phyloP scores from a whole-genome alignment of 768 basidiomycete species.

The Dioszegia crocea region DNA sequence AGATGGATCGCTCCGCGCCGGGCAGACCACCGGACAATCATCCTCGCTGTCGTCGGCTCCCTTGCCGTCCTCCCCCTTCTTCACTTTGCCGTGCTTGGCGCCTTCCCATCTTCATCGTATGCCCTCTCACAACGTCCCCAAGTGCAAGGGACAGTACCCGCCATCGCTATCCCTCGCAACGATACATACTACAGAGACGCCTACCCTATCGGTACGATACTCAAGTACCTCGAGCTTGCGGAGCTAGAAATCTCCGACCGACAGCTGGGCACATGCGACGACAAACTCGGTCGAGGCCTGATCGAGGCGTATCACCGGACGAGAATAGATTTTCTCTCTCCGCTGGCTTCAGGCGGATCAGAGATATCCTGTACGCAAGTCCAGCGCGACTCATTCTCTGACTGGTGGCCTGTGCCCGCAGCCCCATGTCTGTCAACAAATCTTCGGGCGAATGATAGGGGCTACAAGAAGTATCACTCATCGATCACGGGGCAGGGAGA shows the following conservation, averaged over 20 bases:
- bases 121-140: not conserved
- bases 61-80: constrained; percentile 11
- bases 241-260: constrained; percentile 25
- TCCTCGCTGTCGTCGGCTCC: not conserved
- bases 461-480: constrained; percentile 9
- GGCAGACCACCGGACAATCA: not conserved
- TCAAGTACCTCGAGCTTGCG: constrained; percentile 29
- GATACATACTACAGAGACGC: constrained; percentile 22
- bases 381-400: constrained; percentile 20
- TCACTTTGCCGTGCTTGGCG: constrained; percentile 24
- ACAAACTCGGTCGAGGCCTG: constrained; percentile 24
- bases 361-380: constrained; percentile 32
- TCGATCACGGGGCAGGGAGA: constrained; percentile 23
- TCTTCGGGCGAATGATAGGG: constrained; percentile 17
- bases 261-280: constrained; percentile 31
- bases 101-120: constrained; percentile 14
- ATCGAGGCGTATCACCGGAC: constrained; percentile 32
- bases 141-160: not conserved
- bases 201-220: constrained; percentile 24
- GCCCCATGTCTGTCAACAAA: constrained; percentile 36
- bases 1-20: not conserved
- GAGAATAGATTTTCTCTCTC: constrained; percentile 20
- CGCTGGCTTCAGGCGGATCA: not conserved
- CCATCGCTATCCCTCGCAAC: not conserved
- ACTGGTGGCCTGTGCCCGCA: constrained; percentile 46